Evolutionary conservation across 1,284 basidiomycete species (phyloP).

Genomic region (Schizopora paradoxa): DNA sequence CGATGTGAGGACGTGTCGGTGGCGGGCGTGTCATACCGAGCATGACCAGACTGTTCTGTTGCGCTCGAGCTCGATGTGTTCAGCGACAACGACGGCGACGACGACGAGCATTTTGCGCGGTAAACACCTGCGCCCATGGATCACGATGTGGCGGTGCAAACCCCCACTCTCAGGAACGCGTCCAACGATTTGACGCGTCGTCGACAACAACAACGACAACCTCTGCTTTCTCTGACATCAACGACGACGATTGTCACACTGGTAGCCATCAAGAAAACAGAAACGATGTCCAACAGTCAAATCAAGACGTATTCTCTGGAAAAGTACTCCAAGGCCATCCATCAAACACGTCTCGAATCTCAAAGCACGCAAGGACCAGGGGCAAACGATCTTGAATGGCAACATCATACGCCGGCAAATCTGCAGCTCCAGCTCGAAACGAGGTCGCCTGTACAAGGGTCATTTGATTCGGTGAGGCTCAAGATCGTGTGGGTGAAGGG

Average conservation of each 20-base stretch:
- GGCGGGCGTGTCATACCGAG: constrained; percentile 62
- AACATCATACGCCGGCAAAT: constrained; percentile 67
- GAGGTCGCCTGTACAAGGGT: constrained; percentile 41
- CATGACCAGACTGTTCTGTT: constrained; percentile 25
- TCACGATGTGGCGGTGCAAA: background rate
- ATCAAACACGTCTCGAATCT: constrained; percentile 18
- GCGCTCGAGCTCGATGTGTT: background rate
- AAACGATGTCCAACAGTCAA: background rate
- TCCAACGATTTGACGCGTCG: constrained; percentile 1
- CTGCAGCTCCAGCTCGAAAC: constrained; percentile 57
- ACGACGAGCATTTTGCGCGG: background rate
- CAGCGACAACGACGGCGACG: background rate
- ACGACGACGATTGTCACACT: background rate
- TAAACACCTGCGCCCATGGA: background rate
- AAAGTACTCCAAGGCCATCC: constrained; percentile 67
- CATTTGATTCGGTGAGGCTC: constrained; percentile 55
- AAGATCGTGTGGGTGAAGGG: constrained; percentile 60
- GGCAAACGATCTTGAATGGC: constrained; percentile 51
- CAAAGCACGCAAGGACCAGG: constrained; percentile 21
- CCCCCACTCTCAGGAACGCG: background rate
- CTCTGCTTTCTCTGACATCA: background rate
- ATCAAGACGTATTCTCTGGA: constrained; percentile 40
- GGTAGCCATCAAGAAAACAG: too few relatives aligned
- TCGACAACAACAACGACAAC: too few relatives aligned
- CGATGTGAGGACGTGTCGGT: constrained; percentile 71